Evolutionary conservation across 495 filamentous ascomycete genomes (phyloP), one percentile per base, ranked within the genome.

Genomic region (Glutinoglossum americanum): DNA sequence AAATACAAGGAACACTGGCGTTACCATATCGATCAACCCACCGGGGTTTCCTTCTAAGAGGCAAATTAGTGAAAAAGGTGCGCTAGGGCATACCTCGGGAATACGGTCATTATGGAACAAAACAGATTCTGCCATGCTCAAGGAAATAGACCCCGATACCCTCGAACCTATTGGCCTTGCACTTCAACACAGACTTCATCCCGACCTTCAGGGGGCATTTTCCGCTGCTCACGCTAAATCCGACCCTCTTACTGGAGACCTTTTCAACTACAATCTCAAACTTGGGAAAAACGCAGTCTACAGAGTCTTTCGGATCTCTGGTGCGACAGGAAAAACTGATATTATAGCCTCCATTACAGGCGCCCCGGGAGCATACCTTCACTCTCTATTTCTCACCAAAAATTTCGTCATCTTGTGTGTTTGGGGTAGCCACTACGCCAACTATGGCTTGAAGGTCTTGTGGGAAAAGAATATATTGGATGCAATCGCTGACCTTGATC

Each of bases 231-330:
- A 89, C 64, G 76, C 83, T 6, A 77, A 79, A n/a, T 71, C 73
- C 0, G 83, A 88, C 61, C 84, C 83, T 0, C 62, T 71, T 0
- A 88, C 81, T 0, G 85, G 86, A 1, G 84, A 89, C 60, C 64
- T 84, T n/a, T 86, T 76, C 70, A 89, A 88, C 64, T 87, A 74
- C 70, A 89, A 89, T 64, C 75, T 87, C 35, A 63, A 72, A 1
- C 47, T 80, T 4, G 74, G 72, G 10, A 55, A 53, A 15, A 62
- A 60, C 0, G 60, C 70, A 5, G 76, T 74, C 0, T 92, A 89
- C 61, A 78, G 81, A 1, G 63, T 89, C 28, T 89, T 89, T 65
- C 64, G 68, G 4, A 75, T 80, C 15, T 80, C 71, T 7, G 75
- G 75, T 0, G 63, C 74, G 0, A 83, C 76, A 0, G 84, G 81